phyloP scores from a whole-genome alignment of 2,329 filamentous ascomycete genomes.

The Colletotrichum sp. region DNA sequence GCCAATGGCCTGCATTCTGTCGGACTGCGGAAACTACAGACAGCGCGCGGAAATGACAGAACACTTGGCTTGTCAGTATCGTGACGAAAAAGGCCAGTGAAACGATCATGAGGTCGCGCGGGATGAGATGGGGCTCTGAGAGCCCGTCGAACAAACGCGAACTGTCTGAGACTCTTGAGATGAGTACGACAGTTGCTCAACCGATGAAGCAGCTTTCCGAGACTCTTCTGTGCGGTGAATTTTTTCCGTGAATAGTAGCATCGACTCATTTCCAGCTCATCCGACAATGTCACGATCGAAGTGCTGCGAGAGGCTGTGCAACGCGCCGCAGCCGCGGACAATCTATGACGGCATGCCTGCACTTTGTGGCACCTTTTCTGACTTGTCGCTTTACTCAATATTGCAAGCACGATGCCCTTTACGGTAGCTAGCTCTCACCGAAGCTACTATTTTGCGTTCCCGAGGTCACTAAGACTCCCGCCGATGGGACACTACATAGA shows the following conservation, averaged over 20 bases:
- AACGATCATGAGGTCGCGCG: not conserved
- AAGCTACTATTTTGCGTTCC: not conserved
- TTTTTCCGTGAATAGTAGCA: not conserved
- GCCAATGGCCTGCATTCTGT: not conserved
- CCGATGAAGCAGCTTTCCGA: conserved; percentile 15
- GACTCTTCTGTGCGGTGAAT: not conserved
- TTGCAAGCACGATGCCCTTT: conserved; percentile 9
- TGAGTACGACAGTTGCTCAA: conserved; percentile 3
- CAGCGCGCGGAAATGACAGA: not conserved
- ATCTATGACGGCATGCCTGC: conserved; percentile 8
- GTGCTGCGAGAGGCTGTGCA: not conserved
- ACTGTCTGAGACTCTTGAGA: conserved; percentile 11
- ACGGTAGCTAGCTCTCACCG: not conserved
- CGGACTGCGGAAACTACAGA: not conserved
- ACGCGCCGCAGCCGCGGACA: conserved; percentile 10
- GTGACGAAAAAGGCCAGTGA: not conserved
- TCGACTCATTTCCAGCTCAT: not conserved
- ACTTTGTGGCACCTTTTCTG: not conserved
- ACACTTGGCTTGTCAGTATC: not conserved
- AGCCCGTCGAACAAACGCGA: not conserved
- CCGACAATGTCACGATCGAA: not conserved
- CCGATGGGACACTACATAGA: not conserved
- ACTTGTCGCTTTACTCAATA: not conserved
- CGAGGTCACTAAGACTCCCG: not conserved
- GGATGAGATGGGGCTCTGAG: not conserved